Base-by-base conservation (phyloP, 1,139 yeast genomes). In the Debaryomyces sp. region DNA sequence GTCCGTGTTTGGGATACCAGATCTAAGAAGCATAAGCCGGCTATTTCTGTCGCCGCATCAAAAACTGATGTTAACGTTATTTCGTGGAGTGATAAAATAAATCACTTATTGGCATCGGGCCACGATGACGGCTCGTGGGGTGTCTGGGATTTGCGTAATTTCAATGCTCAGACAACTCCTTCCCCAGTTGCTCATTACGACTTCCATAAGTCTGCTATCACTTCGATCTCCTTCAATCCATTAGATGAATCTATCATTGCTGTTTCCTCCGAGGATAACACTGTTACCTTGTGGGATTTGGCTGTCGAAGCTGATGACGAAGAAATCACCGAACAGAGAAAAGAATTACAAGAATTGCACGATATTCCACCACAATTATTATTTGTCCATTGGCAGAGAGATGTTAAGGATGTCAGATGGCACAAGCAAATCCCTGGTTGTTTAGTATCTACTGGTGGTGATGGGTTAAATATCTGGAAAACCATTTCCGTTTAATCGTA, bases 121-220 rank as follows among this genome's bases (percentile, higher is more conserved):
- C 97, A 94, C 63, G 99, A 94, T 67, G 97, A 91, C 66, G 99
- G 99, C 53, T 73, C 85, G 29, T 94, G 98, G 97, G 91, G 96
- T 47, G 95, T 94, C 38, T 94, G 99, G 99, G 99, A 94, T 73
- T 78, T 94, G 70, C 86, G 99, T 66, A 87, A 82, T 59, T 91
- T 95, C 72, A 81, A 82, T 55, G 81, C 82, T 44, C 71, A 75
- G 42, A 69, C 80, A 22, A 63, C 70, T 24, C 89, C 91, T 9
- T 71, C 83, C 15, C 95, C 96, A 13, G 97, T 92, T 29, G 98
- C 97, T 7, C 87, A 87, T 58, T 94, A 94, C 64, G 90, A 88
- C 60, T 95, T 94, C 89, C 99, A 95, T 73, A 89, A 89, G 67
- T 82, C 95, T 43, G 88, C 99, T 26, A 81, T 94, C 60, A 95